phyloP scores from a whole-genome alignment of 164 flowering plant genomes.

The Vitis cinerea region DNA sequence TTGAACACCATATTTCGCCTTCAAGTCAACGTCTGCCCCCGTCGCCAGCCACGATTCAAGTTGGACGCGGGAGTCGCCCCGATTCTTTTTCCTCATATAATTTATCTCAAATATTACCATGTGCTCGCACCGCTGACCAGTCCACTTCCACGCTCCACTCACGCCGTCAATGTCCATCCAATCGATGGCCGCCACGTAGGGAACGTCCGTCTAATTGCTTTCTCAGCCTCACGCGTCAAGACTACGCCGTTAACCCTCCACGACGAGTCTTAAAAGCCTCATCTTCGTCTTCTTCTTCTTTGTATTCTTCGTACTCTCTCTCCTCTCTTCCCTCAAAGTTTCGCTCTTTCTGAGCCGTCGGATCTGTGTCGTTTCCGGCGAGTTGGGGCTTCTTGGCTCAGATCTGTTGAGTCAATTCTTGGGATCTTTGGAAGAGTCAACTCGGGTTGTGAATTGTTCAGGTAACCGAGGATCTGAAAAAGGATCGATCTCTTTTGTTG shows the following conservation, averaged over 20 bases:
- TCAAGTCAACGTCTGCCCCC: neutral
- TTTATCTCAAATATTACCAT: no score
- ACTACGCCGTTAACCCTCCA: neutral
- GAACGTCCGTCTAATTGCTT: neutral
- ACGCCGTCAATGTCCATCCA: neutral
- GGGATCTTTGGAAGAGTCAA: no score
- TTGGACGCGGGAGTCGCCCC: no score
- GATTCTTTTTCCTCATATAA: no score
- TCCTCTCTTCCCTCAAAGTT: neutral
- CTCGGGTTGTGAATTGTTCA: no score
- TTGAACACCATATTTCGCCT: neutral
- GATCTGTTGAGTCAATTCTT: no score
- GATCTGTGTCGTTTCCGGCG: neutral
- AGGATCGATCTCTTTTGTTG: no score
- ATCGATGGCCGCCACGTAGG: neutral
- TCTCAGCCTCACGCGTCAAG: neutral
- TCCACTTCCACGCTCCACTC: neutral
- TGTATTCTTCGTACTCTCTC: neutral
- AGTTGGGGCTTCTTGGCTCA: no score
- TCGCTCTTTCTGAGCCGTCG: neutral
- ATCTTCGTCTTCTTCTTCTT: neutral
- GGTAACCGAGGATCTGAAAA: neutral
- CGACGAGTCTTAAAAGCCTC: neutral
- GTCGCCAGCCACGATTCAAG: no score
- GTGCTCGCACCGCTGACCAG: neutral